These are phyloP conservation scores for Aegilops sharonensis DNA, from an alignment of 176 grass and related monocot genomes.

Conservation along the genomic window DNA sequence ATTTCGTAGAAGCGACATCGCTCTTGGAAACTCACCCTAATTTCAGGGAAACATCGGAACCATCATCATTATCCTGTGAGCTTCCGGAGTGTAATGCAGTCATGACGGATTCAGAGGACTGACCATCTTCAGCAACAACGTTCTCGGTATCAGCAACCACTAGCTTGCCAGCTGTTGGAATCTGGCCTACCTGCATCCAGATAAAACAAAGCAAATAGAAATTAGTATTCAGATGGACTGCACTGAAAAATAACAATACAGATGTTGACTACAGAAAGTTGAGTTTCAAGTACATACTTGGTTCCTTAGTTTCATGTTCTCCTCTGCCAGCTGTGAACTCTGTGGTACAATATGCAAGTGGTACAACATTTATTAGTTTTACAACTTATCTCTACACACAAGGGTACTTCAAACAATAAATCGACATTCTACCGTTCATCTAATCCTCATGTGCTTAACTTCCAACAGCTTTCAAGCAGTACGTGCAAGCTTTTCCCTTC, in stretches of 20 bases:
- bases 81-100: conserved; percentile 74
- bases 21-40: conserved; percentile 51
- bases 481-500: not conserved
- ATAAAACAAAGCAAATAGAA: not conserved
- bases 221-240: not conserved
- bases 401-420: not conserved
- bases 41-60: conserved; percentile 82
- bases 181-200: conserved; percentile 55
- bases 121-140: conserved; percentile 77
- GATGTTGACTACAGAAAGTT: conserved; percentile 14
- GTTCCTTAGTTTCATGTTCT: conserved; percentile 78
- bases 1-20: not conserved
- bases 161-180: conserved; percentile 44
- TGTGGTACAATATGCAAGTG: conserved; percentile 26
- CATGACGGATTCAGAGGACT: conserved; percentile 94
- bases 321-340: conserved; percentile 62
- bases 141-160: conserved; percentile 56
- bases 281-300: conserved; percentile 43
- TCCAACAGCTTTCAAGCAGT: not conserved
- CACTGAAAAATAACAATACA: not conserved
- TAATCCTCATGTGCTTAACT: conserved; percentile 6
- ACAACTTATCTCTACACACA: not conserved
- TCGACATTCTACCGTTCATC: not conserved
- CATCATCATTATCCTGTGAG: conserved; percentile 86
- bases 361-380: conserved; percentile 24